A percentile compares a stretch with the other conserved stretches of the same genome.
Conservation (phyloP, 1,284 basidiomycete species). For the Fomitopsis schrenkii region DNA sequence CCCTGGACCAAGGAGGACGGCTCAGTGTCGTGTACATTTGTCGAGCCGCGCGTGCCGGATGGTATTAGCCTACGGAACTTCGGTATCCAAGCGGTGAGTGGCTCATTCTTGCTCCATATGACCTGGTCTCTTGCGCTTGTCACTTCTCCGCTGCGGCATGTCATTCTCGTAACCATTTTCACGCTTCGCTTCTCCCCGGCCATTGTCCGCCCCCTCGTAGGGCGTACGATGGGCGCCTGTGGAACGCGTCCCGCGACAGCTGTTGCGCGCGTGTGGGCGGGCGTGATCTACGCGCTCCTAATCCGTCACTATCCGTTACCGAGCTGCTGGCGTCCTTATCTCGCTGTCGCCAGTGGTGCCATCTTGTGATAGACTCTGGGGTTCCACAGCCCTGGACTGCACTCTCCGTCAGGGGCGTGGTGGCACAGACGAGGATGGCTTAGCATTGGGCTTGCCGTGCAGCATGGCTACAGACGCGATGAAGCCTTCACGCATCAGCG, state of each 20-base stretch:
- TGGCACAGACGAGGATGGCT: neutral
- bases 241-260: neutral
- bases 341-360: neutral
- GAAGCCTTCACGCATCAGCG: neutral
- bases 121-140: conserved; percentile 2
- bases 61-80: conserved; percentile 79
- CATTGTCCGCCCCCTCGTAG: neutral
- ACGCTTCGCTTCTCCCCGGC: neutral
- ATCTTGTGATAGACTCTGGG: neutral
- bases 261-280: neutral
- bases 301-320: neutral
- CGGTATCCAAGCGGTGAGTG: conserved; percentile 74
- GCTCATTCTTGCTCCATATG: conserved; percentile 11
- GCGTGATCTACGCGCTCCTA: neutral
- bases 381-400: neutral
- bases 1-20: conserved; percentile 28
- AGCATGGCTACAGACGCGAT: neutral
- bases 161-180: neutral
- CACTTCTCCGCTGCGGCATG: neutral
- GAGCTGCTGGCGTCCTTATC: neutral
- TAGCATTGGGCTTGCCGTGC: neutral
- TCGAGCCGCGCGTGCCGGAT: conserved; percentile 63
- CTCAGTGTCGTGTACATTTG: conserved; percentile 53
- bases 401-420: neutral
- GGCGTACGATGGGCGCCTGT: neutral